Evolutionary conservation across 2,329 filamentous ascomycete genomes (phyloP), one percentile per base, ranked within the genome.

Genomic region (Ophiocordyceps sinensis): DNA sequence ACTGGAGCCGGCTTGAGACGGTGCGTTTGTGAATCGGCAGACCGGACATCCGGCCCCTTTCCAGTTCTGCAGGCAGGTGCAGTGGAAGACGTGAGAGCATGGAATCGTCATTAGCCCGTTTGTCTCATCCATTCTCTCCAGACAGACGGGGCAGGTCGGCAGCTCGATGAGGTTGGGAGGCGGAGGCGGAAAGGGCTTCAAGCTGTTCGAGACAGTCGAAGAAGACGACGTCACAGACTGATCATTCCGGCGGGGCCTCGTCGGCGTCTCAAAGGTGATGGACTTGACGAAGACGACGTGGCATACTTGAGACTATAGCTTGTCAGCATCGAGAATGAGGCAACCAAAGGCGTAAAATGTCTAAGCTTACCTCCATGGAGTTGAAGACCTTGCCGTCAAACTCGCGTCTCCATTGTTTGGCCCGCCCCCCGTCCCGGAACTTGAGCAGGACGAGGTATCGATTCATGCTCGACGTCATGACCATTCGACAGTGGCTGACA

Each of bases 101-200:
- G 93, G 80, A 34, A 96, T 96, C 1, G 91, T 98, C 56, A 98
- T 76, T 3, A 98, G 69, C 0, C 91, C 91, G 0, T 87, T 93
- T 0, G 88, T 95, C 58, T 96, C 89, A 54, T 98, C 91, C 91
- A 98, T 98, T 38, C 89, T 81, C 59, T 98, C 91, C 5, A 98
- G 72, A 50, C 91, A 98, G 10, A 98, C 91, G 0, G 91, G 88
- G 49, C 91, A 98, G 1, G 91, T 96, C 2, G 91, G 91, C 12
- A 98, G 67, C 62, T 98, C 91, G 41, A 94, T 73, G 2, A 96
- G 70, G 39, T 85, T 82, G 1, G 88, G 84, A 1, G 89, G 94
- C 2, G 73, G 75, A 3, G 69, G 79, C 4, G 75, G 75, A 40
- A 78, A 76, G 0, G 76, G 77, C 44, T 73, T 75, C 6, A 75